A percentile compares a stretch with the other conserved stretches of the same genome.
Evolutionary conservation across 2,329 filamentous ascomycete species (phyloP).

Genomic region (Colletotrichum endophyticum): DNA sequence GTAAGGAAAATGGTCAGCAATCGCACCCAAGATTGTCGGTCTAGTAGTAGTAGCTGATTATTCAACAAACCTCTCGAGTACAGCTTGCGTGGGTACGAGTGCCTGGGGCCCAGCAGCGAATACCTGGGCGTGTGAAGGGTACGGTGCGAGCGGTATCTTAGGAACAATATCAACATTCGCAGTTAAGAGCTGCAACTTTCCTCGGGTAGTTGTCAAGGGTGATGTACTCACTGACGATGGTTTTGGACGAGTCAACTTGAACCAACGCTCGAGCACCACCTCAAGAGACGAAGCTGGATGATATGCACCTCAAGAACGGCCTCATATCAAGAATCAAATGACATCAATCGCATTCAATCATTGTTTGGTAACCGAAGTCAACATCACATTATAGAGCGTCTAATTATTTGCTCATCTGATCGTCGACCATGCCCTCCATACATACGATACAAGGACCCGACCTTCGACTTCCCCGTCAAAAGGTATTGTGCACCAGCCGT

Average conservation of each 20-base stretch:
- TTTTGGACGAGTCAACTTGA: background rate
- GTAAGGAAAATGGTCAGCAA: background rate
- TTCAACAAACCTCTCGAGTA: background rate
- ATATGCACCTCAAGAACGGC: background rate
- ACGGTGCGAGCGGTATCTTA: background rate
- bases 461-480: conserved; percentile 17
- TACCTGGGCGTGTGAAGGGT: background rate
- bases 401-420: conserved; percentile 25
- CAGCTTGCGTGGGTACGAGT: background rate
- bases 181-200: accelerated
- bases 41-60: background rate
- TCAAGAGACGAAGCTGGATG: background rate
- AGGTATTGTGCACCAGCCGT: conserved; percentile 21
- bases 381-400: conserved; percentile 25
- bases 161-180: background rate
- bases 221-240: background rate
- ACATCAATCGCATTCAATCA: background rate
- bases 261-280: background rate
- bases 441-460: conserved; percentile 24
- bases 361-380: conserved; percentile 8
- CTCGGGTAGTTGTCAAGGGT: background rate
- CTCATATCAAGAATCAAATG: background rate
- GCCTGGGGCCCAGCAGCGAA: background rate
- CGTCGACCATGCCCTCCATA: conserved; percentile 22
- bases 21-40: background rate